A percentile compares a stretch with the other conserved stretches of the same genome.
These are phyloP conservation scores for Acarospora socialis DNA, from an alignment of 2,329 filamentous ascomycete genomes.

Conservation along the genomic window DNA sequence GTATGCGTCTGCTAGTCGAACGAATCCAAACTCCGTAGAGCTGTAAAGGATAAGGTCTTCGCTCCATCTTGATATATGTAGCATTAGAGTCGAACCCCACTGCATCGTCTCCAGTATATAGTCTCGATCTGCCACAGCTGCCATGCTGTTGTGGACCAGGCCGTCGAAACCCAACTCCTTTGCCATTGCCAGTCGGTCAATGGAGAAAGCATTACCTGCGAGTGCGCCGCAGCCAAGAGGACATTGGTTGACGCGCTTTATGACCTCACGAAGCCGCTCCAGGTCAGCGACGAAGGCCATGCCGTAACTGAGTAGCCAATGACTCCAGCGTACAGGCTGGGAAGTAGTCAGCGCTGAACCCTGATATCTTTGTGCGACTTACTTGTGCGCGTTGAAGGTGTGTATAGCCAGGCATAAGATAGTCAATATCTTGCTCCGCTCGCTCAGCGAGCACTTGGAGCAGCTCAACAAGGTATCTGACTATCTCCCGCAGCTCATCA, in stretches of 20 bases:
- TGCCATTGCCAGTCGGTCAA: slow-evolving; percentile 67
- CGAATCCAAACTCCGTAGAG: slow-evolving; percentile 61
- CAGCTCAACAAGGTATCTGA: slow-evolving; percentile 52
- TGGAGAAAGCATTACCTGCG: slow-evolving; percentile 67
- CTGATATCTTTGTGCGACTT: neutral
- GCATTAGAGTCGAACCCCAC: slow-evolving; percentile 66
- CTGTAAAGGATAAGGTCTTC: slow-evolving; percentile 81
- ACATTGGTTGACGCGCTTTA: slow-evolving; percentile 54
- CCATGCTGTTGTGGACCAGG: slow-evolving; percentile 63
- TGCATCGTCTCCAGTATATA: slow-evolving; percentile 72
- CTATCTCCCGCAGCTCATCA: slow-evolving; percentile 56
- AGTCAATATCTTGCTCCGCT: slow-evolving; percentile 60
- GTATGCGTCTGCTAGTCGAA: slow-evolving; percentile 64
- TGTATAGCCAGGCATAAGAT: slow-evolving; percentile 78
- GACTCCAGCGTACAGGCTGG: slow-evolving; percentile 64
- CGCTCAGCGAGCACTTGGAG: slow-evolving; percentile 53
- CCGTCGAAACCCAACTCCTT: slow-evolving; percentile 68
- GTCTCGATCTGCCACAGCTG: slow-evolving; percentile 61
- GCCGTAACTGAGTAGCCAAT: slow-evolving; percentile 67
- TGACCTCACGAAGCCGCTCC: slow-evolving; percentile 59
- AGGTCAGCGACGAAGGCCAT: slow-evolving; percentile 60
- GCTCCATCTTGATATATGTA: slow-evolving; percentile 64
- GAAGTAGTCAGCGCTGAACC: neutral
- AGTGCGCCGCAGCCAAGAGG: slow-evolving; percentile 65
- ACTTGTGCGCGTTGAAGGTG: slow-evolving; percentile 59